Percentiles rank a stretch among this genome's conserved stretches.
Conservation (phyloP, 2,329 filamentous ascomycete genomes). For the Claviceps humidiphila region DNA sequence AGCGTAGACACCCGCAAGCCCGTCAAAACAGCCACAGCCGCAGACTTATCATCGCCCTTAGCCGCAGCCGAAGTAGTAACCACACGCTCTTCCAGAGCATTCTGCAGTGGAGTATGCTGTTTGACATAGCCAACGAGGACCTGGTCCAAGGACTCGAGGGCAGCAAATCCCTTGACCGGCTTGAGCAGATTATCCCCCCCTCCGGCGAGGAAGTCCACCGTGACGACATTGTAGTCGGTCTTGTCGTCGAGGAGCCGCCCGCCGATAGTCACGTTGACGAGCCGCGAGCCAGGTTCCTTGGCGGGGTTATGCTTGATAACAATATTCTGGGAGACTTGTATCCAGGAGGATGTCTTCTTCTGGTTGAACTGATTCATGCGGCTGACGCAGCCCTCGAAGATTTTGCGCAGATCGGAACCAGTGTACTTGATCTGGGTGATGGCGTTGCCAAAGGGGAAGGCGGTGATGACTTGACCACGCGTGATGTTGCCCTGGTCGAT, state of each 20-base stretch:
- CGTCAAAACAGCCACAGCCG: not conserved
- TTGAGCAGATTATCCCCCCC: slow-evolving; percentile 50
- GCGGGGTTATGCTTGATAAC: slow-evolving; percentile 43
- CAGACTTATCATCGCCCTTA: not conserved
- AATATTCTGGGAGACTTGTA: slow-evolving; percentile 46
- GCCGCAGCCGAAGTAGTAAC: slow-evolving; percentile 3
- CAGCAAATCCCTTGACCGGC: slow-evolving; percentile 23
- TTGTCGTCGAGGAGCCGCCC: slow-evolving; percentile 32
- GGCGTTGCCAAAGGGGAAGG: slow-evolving; percentile 54
- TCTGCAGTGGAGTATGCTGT: slow-evolving; percentile 33
- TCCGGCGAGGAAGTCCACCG: slow-evolving; percentile 48
- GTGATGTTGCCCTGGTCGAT: slow-evolving; percentile 50
- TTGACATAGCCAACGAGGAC: slow-evolving; percentile 38
- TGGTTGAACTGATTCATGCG: slow-evolving; percentile 41
- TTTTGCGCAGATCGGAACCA: slow-evolving; percentile 40
- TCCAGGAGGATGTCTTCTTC: slow-evolving; percentile 40
- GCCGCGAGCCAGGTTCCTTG: slow-evolving; percentile 32
- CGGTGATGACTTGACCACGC: slow-evolving; percentile 47
- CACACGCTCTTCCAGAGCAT: slow-evolving; percentile 32
- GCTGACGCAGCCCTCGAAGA: slow-evolving; percentile 46
- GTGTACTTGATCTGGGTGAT: slow-evolving; percentile 43
- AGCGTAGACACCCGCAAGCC: not conserved
- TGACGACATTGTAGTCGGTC: slow-evolving; percentile 42
- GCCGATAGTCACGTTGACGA: slow-evolving; percentile 39
- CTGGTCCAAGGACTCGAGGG: slow-evolving; percentile 40